These are phyloP conservation scores for Epichloe aotearoae DNA, from an alignment of 2,329 filamentous ascomycete species.

Conservation along the genomic window DNA sequence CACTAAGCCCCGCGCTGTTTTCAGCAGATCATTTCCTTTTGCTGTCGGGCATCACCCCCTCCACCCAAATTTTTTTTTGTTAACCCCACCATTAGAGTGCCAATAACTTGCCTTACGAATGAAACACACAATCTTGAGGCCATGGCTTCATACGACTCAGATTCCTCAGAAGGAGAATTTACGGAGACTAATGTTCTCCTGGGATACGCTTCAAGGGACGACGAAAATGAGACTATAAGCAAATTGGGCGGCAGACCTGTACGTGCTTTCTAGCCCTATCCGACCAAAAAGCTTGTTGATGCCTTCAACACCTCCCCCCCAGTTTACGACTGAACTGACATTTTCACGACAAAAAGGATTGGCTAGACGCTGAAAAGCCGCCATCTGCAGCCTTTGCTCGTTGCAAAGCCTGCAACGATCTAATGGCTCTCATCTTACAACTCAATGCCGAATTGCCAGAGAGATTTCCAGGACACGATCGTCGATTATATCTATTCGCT, in stretches of 20 bases:
- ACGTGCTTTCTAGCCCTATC: conserved; percentile 21
- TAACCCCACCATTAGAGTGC: background rate
- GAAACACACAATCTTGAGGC: background rate
- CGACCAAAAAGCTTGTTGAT: background rate
- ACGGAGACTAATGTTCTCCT: conserved; percentile 79
- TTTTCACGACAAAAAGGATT: conserved; percentile 43
- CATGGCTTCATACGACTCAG: conserved; percentile 77
- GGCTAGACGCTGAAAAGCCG: conserved; percentile 59
- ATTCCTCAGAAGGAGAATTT: conserved; percentile 60
- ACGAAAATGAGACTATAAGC: conserved; percentile 70
- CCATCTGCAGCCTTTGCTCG: conserved; percentile 67
- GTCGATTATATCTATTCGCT: conserved; percentile 74
- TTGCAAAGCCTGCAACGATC: conserved; percentile 75
- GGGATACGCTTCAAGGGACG: conserved; percentile 73
- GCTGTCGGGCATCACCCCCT: no score
- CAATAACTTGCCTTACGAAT: background rate
- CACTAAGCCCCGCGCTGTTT: background rate
- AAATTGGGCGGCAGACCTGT: conserved; percentile 81
- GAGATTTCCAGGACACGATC: conserved; percentile 73
- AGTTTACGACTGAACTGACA: background rate
- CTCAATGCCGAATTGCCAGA: conserved; percentile 84
- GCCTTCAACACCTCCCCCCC: background rate
- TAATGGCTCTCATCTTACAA: conserved; percentile 78
- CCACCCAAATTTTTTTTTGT: background rate
- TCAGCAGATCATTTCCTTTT: background rate